Evolutionary conservation across 177 flowering plant species (phyloP).

Genomic region (Telopea speciosissima): DNA sequence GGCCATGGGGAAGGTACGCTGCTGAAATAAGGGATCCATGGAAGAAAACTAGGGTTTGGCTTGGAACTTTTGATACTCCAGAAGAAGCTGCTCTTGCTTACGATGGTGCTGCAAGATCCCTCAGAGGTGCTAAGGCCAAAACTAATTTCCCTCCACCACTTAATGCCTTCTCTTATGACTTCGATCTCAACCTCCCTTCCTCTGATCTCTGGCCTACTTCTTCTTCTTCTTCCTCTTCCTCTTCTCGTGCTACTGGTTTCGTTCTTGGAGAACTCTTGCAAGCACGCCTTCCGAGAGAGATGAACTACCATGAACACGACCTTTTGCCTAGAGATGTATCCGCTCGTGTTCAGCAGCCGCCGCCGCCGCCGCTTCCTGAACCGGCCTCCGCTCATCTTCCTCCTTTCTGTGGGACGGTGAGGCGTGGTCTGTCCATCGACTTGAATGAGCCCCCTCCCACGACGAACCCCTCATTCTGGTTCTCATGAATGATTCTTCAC

Average conservation of each 20-base stretch:
- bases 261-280: constrained; percentile 36
- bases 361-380: constrained; percentile 8
- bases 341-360: neutral
- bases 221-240: no score
- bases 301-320: neutral
- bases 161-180: constrained; percentile 16
- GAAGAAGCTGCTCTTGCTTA: constrained; percentile 76
- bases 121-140: constrained; percentile 65
- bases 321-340: neutral
- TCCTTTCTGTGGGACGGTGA: constrained; percentile 32
- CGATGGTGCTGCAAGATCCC: constrained; percentile 62
- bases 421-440: constrained; percentile 60
- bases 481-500: no score
- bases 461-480: neutral
- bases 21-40: constrained; percentile 82
- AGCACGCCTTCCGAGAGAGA: constrained; percentile 29
- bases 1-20: constrained; percentile 87
- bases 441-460: constrained; percentile 63
- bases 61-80: constrained; percentile 74
- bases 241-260: constrained; percentile 15
- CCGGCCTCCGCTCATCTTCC: neutral
- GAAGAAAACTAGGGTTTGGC: constrained; percentile 75
- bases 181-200: constrained; percentile 33
- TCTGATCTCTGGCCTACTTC: constrained; percentile 13
- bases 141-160: constrained; percentile 47